Evolutionary conservation across 2,329 filamentous ascomycete species (phyloP), one percentile per base, ranked within the genome.

Genomic region (Aspergillus tubingensis): DNA sequence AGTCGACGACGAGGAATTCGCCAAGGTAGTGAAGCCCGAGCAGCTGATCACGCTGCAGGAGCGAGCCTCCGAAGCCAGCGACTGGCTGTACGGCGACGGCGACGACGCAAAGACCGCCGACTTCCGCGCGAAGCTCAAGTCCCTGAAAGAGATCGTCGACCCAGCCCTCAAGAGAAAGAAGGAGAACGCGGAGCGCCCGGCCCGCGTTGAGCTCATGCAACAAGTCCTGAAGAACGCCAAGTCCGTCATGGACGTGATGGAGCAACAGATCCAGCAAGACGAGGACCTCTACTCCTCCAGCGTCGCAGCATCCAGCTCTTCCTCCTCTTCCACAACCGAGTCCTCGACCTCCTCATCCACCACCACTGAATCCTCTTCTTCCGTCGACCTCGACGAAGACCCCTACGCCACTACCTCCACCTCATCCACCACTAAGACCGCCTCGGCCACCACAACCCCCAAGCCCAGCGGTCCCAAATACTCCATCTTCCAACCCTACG

Each of bases 81-180:
- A 96, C 10, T 99, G 95, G 94, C 86, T 99, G 61, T 95, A 96
- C 73, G 91, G 86, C 15, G 92, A 93, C 50, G 92, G 94, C 58
- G 83, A 85, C 15, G 88, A 92, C 52, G 93, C 95, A 4, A 82
- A 85, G 38, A 88, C 88, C 60, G 86, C 91, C 3, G 87, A 89
- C 51, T 85, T 99, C 69, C 91, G 89, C 74, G 83, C 85, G 58
- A 91, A 89, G 73, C 85, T 96, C 53, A 89, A 91, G 75, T 85
- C 85, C 48, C 85, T 99, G 53, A 89, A 91, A 72, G 85, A 87
- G 56, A 85, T 97, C 50, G 90, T 93, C 55, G 81, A 86, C 32
- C 94, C 93, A 1, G 87, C 96, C 25, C 83, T 92, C 67, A 87
- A 85, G 71, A 86, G 95, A 61, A 87, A 88, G 51, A 83, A 88